A percentile compares a stretch with the other conserved stretches of the same genome.
These are phyloP conservation scores for Pleurotus platypus DNA, from an alignment of 768 basidiomycete species.

Conservation along the genomic window DNA sequence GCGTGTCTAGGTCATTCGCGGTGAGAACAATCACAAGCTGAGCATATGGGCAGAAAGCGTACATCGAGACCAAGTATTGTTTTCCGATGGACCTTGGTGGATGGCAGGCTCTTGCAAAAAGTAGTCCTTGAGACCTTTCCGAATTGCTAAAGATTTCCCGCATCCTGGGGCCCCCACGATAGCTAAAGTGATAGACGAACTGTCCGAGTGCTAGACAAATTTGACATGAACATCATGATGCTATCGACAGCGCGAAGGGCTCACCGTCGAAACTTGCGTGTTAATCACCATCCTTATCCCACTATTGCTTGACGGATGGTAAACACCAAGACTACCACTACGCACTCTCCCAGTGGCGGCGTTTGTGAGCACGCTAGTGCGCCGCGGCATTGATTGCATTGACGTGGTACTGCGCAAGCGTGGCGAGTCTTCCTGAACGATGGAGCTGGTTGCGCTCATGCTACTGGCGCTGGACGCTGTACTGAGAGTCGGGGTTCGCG, in stretches of 20 bases:
- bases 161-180: conserved; percentile 77
- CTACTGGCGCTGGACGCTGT: conserved; percentile 34
- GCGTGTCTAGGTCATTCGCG: conserved; percentile 22
- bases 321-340: conserved; percentile 59
- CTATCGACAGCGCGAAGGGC: conserved; percentile 9
- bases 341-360: conserved; percentile 41
- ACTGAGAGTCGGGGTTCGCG: conserved; percentile 43
- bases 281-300: conserved; percentile 32
- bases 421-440: conserved; percentile 33
- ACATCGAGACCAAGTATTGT: conserved; percentile 38
- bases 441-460: conserved; percentile 29
- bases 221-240: not conserved
- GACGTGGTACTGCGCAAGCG: conserved; percentile 35
- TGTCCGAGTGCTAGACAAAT: conserved; percentile 15
- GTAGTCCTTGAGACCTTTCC: conserved; percentile 68
- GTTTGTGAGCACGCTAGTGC: conserved; percentile 15
- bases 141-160: conserved; percentile 83
- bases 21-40: conserved; percentile 5
- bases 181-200: conserved; percentile 55
- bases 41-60: conserved; percentile 19
- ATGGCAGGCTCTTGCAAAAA: conserved; percentile 42
- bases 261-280: conserved; percentile 26
- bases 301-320: conserved; percentile 23
- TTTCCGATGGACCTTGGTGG: conserved; percentile 25
- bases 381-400: conserved; percentile 30